Percentiles rank a stretch among this genome's conserved stretches.
Evolutionary conservation across 2,329 filamentous ascomycete species (phyloP).

Genomic region (Periconia sp.): DNA sequence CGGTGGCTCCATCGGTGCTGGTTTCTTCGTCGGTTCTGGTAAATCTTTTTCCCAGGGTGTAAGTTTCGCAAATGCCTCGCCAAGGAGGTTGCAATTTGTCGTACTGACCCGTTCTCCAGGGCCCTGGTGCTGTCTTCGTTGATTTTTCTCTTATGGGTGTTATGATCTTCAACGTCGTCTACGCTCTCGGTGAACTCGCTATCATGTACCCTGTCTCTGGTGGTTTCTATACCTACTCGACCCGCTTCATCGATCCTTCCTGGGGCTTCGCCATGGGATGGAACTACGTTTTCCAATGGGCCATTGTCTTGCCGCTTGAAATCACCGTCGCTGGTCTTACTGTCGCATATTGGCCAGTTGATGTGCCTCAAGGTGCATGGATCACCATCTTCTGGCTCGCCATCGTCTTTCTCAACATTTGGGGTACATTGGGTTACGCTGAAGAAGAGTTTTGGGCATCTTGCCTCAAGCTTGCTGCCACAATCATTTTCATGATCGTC

Average conservation of each 20-base stretch:
- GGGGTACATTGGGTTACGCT: conserved; percentile 44
- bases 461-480: conserved; percentile 37
- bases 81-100: conserved; percentile 1
- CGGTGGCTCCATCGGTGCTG: conserved; percentile 63
- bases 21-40: conserved; percentile 65
- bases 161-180: conserved; percentile 50
- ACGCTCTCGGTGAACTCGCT: conserved; percentile 56
- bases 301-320: conserved; percentile 43
- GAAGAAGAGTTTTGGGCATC: conserved; percentile 45
- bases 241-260: conserved; percentile 51
- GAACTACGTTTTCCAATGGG: conserved; percentile 43
- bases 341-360: conserved; percentile 39
- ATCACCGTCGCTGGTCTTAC: conserved; percentile 42
- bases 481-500: conserved; percentile 47
- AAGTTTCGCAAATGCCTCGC: conserved; percentile 21
- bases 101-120: conserved; percentile 12
- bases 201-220: conserved; percentile 61
- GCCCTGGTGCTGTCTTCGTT: conserved; percentile 37
- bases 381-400: conserved; percentile 43
- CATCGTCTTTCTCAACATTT: conserved; percentile 42
- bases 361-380: conserved; percentile 33
- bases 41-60: conserved; percentile 56
- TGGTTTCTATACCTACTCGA: conserved; percentile 55
- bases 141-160: conserved; percentile 45
- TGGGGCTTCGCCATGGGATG: conserved; percentile 45